Evolutionary conservation across 441 rosid species (phyloP).

Genomic region (Arabidopsis lyrata): DNA sequence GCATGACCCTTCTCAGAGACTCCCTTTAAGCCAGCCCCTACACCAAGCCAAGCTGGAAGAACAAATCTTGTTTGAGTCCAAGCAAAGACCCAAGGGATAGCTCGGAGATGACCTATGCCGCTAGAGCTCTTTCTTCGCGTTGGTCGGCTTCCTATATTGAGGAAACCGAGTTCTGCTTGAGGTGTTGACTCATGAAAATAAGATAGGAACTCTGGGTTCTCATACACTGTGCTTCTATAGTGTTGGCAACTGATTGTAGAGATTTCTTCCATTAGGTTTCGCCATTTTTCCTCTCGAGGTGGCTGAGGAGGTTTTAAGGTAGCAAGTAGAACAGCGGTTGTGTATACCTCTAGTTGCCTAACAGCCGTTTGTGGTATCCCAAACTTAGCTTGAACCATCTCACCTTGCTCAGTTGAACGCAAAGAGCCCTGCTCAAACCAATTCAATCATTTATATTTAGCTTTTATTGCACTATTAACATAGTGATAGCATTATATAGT

Average conservation of each 20-base stretch:
- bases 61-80: slow-evolving; percentile 96
- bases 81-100: slow-evolving; percentile 95
- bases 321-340: slow-evolving; percentile 93
- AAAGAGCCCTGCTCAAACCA: slow-evolving; percentile 40
- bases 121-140: slow-evolving; percentile 82
- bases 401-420: slow-evolving; percentile 97
- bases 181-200: slow-evolving; percentile 95
- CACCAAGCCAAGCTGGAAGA: slow-evolving; percentile 96
- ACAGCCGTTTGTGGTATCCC: slow-evolving; percentile 91
- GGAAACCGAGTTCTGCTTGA: slow-evolving; percentile 91
- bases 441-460: not conserved
- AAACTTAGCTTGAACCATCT: slow-evolving; percentile 98
- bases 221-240: slow-evolving; percentile 84
- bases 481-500: slow-evolving; percentile 35
- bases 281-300: slow-evolving; percentile 93
- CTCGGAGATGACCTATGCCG: slow-evolving; percentile 92
- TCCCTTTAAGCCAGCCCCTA: slow-evolving; percentile 79
- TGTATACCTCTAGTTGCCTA: slow-evolving; percentile 92
- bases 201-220: slow-evolving; percentile 85
- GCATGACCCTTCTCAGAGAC: slow-evolving; percentile 83
- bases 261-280: slow-evolving; percentile 92
- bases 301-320: slow-evolving; percentile 83
- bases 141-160: slow-evolving; percentile 92
- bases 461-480: not conserved
- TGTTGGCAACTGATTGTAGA: slow-evolving; percentile 79